Evolutionary conservation across 2,329 filamentous ascomycete species (phyloP), one percentile per base, ranked within the genome.

Genomic region (Alternaria novae-zelandiae): DNA sequence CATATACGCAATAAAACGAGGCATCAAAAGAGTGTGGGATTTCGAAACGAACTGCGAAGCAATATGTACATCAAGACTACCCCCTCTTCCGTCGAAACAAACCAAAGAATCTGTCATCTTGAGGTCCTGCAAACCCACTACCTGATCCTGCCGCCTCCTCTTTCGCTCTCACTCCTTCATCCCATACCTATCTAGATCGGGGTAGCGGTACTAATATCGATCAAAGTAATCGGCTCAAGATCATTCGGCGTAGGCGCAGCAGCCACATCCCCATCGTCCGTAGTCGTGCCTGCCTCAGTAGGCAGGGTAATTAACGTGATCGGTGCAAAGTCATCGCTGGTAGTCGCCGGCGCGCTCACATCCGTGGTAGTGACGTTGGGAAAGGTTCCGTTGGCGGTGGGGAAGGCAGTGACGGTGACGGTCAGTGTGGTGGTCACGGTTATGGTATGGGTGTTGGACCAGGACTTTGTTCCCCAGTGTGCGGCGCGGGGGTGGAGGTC

Each of bases 181-280:
- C 17, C 12, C 13, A 6, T 1, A 10, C 2, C 15, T 15, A 32
- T 30, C 23, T 46, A 59, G 10, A 59, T 59, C 4, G 49, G 41
- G 17, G 26, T 23, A 21, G 12, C 57, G 41, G 36, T 17, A 23
- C 36, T 43, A 17, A 60, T 17, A 12, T 56, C 53, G 12, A 64
- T 64, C 46, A 64, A 17, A 7, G 61, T 64, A n/a, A 61, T 20
- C 4, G 61, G 61, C 13, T 49, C 43, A 13, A 61, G 44, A 21
- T 57, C 54, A 43, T 61, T 57, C 9, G 54, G 54, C 43, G 26
- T 36, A 7, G 51, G 51, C 7, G 44, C 20, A 1, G 45, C 51
- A 25, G 21, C 43, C 0, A 0, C 49, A 2, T 21, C 13, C 13
- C 26, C 45, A 5, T n/a, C n/a, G n/a, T 6, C 46, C 15, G 25